phyloP scores from a whole-genome alignment of 2,329 filamentous ascomycete species.

The Ophioceras dolichostomum region DNA sequence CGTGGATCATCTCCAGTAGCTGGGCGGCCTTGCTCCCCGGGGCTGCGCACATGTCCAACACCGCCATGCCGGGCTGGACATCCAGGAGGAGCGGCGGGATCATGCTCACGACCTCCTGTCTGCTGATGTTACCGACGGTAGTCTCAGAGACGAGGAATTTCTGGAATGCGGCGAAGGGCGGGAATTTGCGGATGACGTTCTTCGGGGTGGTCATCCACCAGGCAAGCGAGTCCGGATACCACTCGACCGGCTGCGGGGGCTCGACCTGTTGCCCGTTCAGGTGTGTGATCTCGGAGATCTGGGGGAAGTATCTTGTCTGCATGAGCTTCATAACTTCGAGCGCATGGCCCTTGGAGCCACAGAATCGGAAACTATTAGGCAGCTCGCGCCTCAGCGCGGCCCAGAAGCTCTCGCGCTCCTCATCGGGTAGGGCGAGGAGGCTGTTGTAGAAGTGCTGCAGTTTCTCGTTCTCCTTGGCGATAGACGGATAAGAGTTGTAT shows the following conservation, averaged over 20 bases:
- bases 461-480: conserved; percentile 70
- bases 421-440: conserved; percentile 57
- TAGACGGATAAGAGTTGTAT: conserved; percentile 39
- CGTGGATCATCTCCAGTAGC: conserved; percentile 86
- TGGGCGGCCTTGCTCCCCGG: conserved; percentile 96
- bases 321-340: conserved; percentile 81
- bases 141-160: conserved; percentile 97
- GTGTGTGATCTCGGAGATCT: conserved; percentile 74
- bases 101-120: conserved; percentile 98
- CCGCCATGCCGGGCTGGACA: conserved; percentile 78
- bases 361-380: conserved; percentile 96
- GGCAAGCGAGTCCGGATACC: conserved; percentile 91
- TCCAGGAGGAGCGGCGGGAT: conserved; percentile 93
- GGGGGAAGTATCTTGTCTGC: conserved; percentile 77
- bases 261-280: conserved; percentile 73
- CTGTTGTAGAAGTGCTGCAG: conserved; percentile 81
- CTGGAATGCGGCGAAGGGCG: conserved; percentile 90
- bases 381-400: conserved; percentile 68
- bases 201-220: conserved; percentile 99
- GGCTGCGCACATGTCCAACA: conserved; percentile 91
- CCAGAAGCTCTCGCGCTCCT: conserved; percentile 78
- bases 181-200: conserved; percentile 85
- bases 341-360: conserved; percentile 92
- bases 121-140: conserved; percentile 90
- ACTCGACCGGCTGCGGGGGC: conserved; percentile 68